Evolutionary conservation across 768 basidiomycete genomes (phyloP).

Genomic region (Phaeotremella fagi): DNA sequence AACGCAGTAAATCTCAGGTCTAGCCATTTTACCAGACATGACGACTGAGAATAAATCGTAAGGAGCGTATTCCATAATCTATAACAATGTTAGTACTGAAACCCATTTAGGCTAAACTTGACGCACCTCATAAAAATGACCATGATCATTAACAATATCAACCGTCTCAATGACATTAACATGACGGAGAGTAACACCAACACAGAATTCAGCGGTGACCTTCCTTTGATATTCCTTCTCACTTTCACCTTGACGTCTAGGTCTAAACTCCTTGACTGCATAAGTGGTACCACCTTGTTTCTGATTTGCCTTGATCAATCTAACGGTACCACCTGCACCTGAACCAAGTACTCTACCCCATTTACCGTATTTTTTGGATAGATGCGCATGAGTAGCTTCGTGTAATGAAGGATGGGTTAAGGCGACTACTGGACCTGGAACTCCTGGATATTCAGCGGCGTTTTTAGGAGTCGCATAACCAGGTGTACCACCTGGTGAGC

Average conservation of each 20-base stretch:
- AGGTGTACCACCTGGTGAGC: constrained; percentile 19
- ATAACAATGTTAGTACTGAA: constrained; percentile 4
- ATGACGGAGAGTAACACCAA: constrained; percentile 77
- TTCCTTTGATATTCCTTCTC: constrained; percentile 99
- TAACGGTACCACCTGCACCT: constrained; percentile 96
- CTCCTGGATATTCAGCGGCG: constrained; percentile 38
- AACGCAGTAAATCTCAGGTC: constrained; percentile 97
- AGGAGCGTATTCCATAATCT: constrained; percentile 99
- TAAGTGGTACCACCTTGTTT: constrained; percentile 82
- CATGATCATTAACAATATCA: constrained; percentile 95
- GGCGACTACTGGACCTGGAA: constrained; percentile 44
- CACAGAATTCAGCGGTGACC: constrained; percentile 98
- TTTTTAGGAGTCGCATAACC: constrained; percentile 39
- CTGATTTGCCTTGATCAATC: constrained; percentile 78
- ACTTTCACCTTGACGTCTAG: constrained; percentile 77
- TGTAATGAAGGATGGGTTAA: constrained; percentile 47
- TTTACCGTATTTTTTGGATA: constrained; percentile 98
- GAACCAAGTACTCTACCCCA: constrained; percentile 94
- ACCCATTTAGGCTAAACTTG: neutral
- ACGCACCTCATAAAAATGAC: constrained; percentile 94
- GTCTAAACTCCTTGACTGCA: constrained; percentile 96
- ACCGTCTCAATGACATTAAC: constrained; percentile 95
- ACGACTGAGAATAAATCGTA: constrained; percentile 98
- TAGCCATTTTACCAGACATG: constrained; percentile 98
- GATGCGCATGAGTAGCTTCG: constrained; percentile 55